phyloP scores from a whole-genome alignment of 768 basidiomycete species.

The Daedalea quercina region DNA sequence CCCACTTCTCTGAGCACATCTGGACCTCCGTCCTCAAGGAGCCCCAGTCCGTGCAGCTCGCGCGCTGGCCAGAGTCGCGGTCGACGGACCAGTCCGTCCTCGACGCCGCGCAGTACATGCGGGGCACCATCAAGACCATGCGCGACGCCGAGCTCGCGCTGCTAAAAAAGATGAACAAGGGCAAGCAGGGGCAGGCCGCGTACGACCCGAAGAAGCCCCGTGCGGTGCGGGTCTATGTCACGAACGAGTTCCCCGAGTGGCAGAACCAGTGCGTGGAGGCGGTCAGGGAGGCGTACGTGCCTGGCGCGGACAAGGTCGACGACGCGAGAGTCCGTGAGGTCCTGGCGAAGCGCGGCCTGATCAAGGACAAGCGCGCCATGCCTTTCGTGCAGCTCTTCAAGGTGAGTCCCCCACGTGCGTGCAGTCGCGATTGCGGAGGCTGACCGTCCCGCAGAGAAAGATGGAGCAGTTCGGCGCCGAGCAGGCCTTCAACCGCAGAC shows the following conservation, averaged over 20 bases:
- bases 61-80: slow-evolving; percentile 68
- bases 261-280: slow-evolving; percentile 78
- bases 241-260: slow-evolving; percentile 90
- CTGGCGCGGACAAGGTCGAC: slow-evolving; percentile 60
- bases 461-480: slow-evolving; percentile 70
- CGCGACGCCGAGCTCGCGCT: slow-evolving; percentile 80
- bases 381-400: slow-evolving; percentile 92
- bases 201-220: slow-evolving; percentile 87
- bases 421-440: neutral
- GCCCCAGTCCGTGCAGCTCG: slow-evolving; percentile 70
- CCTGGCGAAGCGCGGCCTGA: slow-evolving; percentile 65
- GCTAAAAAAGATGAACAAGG: slow-evolving; percentile 75
- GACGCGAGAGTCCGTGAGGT: slow-evolving; percentile 70
- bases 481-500: slow-evolving; percentile 72
- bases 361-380: slow-evolving; percentile 96
- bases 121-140: slow-evolving; percentile 83
- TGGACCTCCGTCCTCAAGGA: slow-evolving; percentile 73
- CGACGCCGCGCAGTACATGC: slow-evolving; percentile 81
- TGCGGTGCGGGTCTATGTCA: slow-evolving; percentile 84
- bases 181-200: slow-evolving; percentile 46
- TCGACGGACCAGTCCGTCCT: slow-evolving; percentile 60
- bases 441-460: slow-evolving; percentile 52
- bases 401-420: slow-evolving; percentile 36
- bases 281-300: slow-evolving; percentile 61
- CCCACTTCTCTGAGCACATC: slow-evolving; percentile 92